Evolutionary conservation across 345 rosid species (phyloP), one percentile per base, ranked within the genome.

Genomic region (Rhodamnia argentea): DNA sequence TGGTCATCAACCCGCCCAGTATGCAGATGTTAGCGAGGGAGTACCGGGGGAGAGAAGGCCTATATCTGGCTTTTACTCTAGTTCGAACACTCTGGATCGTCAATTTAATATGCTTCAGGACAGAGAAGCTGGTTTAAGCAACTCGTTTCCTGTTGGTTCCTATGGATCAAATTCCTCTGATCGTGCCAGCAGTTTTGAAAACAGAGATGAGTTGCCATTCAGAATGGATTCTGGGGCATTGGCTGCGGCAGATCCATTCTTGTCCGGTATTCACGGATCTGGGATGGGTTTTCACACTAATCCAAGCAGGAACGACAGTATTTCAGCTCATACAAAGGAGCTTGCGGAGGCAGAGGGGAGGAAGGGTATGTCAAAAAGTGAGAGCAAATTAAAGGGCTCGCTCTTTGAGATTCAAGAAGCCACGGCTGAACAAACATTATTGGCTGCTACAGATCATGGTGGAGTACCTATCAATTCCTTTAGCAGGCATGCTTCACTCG

Each of bases 141-240:
- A 86, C 82, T 88, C 91, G 81, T 88, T 93, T 89, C 32, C 84
- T 0, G 91, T 89, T 53, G 94, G 92, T 55, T 89, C 94, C 53
- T 92, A 88, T 85, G 91, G 91, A 75, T 92, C 94, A 87, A 92
- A 84, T 87, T 84, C 90, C 32, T 88, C 90, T 83, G 92, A 90
- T 56, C 83, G 74, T 75, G 83, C 76, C 44, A 87, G 86, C 86
- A 82, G 84, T 82, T 81, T 90, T 26, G 93, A 88, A 22, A 85
- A 29, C 86, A 74, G 83, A 74, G 91, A 88, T 84, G 90, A 89
- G 16, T 85, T 87, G 47, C 88, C 82, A 50, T 89, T 89, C 55
- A 90, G 93, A 84, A 86, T 90, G 55, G 91, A 90, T 60, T 83
- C 92, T 40, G 89, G 89, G 81, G 82, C 87, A 22, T 26, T 87